phyloP scores from a whole-genome alignment of 441 rosid species.

The Eutrema salsugineum region DNA sequence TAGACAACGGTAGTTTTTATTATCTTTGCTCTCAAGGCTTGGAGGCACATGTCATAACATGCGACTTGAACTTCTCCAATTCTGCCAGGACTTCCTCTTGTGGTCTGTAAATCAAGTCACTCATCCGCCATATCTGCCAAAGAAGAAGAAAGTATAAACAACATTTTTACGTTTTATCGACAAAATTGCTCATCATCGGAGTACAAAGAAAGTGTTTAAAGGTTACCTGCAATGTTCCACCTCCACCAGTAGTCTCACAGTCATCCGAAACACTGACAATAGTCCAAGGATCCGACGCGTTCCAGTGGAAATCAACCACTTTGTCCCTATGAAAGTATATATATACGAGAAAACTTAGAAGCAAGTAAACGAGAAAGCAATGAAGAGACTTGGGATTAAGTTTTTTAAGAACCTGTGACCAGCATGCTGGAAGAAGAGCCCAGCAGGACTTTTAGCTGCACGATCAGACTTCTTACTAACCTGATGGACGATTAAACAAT shows the following conservation, averaged over 20 bases:
- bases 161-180: not conserved
- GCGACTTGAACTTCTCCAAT: slow-evolving; percentile 94
- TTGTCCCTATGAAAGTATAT: slow-evolving; percentile 65
- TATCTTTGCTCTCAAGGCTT: slow-evolving; percentile 42
- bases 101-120: slow-evolving; percentile 89
- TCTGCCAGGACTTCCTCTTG: slow-evolving; percentile 92
- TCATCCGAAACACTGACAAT: slow-evolving; percentile 97
- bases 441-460: slow-evolving; percentile 65
- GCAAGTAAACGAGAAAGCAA: not conserved
- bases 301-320: slow-evolving; percentile 97
- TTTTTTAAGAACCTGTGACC: slow-evolving; percentile 75
- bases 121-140: slow-evolving; percentile 97
- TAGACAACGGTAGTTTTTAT: not conserved
- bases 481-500: slow-evolving; percentile 35
- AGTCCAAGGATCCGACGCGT: slow-evolving; percentile 92
- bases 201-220: slow-evolving; percentile 1
- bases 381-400: not conserved
- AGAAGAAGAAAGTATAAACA: not conserved
- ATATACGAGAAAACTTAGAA: not conserved
- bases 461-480: slow-evolving; percentile 71
- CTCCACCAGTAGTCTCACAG: slow-evolving; percentile 94
- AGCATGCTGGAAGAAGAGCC: slow-evolving; percentile 97
- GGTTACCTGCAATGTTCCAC: slow-evolving; percentile 92
- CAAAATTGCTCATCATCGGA: not conserved
- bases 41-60: slow-evolving; percentile 63